Base-by-base conservation (phyloP, 176 grass and related monocot species). In the Tillandsia fasciculata region DNA sequence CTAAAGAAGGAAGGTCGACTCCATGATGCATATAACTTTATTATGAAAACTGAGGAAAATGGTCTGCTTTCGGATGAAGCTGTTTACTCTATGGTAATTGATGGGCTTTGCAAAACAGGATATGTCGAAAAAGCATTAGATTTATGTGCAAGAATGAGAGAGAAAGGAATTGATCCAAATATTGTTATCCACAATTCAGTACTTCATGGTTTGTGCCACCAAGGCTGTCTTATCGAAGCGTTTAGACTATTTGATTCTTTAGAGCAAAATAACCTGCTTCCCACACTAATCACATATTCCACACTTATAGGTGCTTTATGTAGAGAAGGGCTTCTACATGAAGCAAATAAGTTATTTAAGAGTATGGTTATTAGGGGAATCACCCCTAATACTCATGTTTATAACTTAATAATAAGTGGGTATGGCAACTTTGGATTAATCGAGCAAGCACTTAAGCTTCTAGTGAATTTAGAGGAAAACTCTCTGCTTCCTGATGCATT, bases 141-240 rank as follows among this genome's bases (percentile, higher is more conserved):
- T 66, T 75, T 96, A 9, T 96, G 87, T 78, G 85, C 76, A 84
- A 86, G 65, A 66, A 88, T 96, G 87, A 86, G 74, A 86, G 81
- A 48, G 51, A 79, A 81, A 70, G 85, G 91, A 48, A 26, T 88
- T 64, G 52, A 64, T 57, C 84, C 79, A 50, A 91, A 85, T 69
- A 83, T 96, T 82, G 48, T 91, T 65, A 84, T 84, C 48, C 81
- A 91, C 65, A 96, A 96, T 72, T 96, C 91, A 69, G 78, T 96
- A 71, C 83, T 96, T 67, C 68, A 61, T 80, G 85, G 91, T 72
- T 84, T 96, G 80, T 91, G 91, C 78, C 74, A 83, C n/a, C 84
- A 96, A 33, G 91, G 91, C 29, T 96, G 80, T 76, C 81, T 96
- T 65, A 76, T 81, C 29, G 91, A 96, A 88, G 91, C 91, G 77